Evolutionary conservation across 2,329 filamentous ascomycete species (phyloP).

Genomic region (Boeremia lycopersici): DNA sequence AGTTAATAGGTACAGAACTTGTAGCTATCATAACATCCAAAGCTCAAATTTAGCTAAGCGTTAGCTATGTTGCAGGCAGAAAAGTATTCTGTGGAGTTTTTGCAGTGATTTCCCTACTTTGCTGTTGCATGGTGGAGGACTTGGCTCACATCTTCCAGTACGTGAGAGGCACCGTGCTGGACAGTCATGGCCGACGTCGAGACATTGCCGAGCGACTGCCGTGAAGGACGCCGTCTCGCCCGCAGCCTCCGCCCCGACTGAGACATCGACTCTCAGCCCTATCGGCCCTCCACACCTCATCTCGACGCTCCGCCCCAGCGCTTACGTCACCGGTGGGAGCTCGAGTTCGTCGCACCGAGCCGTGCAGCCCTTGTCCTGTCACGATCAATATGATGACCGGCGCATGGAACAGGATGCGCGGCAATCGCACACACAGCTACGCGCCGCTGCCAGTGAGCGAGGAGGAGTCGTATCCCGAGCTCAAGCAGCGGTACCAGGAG

Average conservation of each 20-base stretch:
- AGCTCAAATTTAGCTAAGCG: too few species aligned
- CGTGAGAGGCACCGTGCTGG: neutral
- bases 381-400: constrained; percentile 27
- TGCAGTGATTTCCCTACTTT: too few species aligned
- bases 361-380: neutral
- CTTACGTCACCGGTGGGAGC: constrained; percentile 11
- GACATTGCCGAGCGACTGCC: neutral
- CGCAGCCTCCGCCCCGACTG: neutral
- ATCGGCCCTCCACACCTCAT: neutral
- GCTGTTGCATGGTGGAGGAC: too few species aligned
- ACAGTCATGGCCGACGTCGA: constrained; percentile 13
- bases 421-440: constrained; percentile 32
- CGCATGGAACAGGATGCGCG: constrained; percentile 40
- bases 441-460: constrained; percentile 39
- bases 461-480: constrained; percentile 29
- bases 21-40: too few species aligned
- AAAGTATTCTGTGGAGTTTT: too few species aligned
- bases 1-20: too few species aligned
- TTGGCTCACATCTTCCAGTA: too few species aligned
- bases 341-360: neutral
- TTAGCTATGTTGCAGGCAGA: too few species aligned
- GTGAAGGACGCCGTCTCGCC: neutral
- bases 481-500: constrained; percentile 23
- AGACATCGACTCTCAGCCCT: neutral
- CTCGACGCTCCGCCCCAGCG: neutral